A percentile compares a stretch with the other conserved stretches of the same genome.
phyloP scores from a whole-genome alignment of 768 basidiomycete genomes.

The Amanita rubescens region DNA sequence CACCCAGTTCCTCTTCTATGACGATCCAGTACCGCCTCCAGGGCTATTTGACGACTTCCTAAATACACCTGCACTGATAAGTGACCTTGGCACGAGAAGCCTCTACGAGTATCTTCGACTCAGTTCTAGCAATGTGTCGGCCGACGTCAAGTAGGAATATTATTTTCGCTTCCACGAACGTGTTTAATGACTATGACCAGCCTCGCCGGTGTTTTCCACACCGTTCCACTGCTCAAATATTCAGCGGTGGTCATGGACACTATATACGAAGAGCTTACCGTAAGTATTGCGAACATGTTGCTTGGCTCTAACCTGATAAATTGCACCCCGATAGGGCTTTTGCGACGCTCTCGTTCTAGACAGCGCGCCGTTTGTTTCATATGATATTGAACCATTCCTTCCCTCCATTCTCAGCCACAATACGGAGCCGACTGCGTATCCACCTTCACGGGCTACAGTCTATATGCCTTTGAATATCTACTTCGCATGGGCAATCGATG shows the following conservation, averaged over 20 bases:
- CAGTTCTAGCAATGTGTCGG: constrained; percentile 22
- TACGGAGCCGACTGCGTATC: constrained; percentile 35
- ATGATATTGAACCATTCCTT: constrained; percentile 39
- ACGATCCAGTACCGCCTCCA: constrained; percentile 35
- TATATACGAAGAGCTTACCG: constrained; percentile 31
- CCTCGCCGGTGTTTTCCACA: constrained; percentile 23
- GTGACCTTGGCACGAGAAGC: constrained; percentile 26
- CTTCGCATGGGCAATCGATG: constrained; percentile 15
- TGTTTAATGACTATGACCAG: constrained; percentile 10
- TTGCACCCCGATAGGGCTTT: neutral
- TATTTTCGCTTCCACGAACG: neutral
- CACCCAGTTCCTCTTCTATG: constrained; percentile 39
- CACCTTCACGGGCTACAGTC: constrained; percentile 21
- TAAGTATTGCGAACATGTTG: constrained; percentile 17
- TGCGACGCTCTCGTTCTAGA: neutral
- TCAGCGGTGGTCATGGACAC: constrained; percentile 23
- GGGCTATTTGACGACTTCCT: constrained; percentile 43
- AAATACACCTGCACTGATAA: constrained; percentile 25
- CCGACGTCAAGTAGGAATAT: constrained; percentile 7
- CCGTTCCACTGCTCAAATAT: constrained; percentile 28
- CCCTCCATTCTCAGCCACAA: constrained; percentile 31
- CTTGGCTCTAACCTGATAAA: neutral
- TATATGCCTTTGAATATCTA: constrained; percentile 23
- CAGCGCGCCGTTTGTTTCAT: constrained; percentile 19
- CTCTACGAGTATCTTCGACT: constrained; percentile 27